Base-by-base conservation (phyloP, 495 filamentous ascomycete genomes). In the Bathelium albidoporum region DNA sequence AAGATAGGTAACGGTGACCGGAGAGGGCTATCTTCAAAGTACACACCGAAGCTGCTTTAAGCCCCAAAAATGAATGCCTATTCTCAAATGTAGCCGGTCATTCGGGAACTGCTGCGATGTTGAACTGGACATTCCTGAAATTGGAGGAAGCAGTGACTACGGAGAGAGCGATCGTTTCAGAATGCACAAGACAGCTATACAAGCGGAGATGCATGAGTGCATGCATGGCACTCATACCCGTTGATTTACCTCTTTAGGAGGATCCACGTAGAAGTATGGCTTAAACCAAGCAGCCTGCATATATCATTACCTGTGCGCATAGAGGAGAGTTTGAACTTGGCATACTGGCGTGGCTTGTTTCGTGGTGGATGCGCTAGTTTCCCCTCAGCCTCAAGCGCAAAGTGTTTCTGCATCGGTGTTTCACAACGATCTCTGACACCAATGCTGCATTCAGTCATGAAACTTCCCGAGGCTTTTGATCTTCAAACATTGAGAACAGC, bases 391-490 rank as follows among this genome's bases (percentile, higher is more conserved):
- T 55, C 49, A 55, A 55, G 49, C 49, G 24, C 16, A 24, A 7
- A 26, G 4, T 55, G 49, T 55, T 55, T 55, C 49, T 24, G 49
- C 49, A 55, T 55, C 49, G 24, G 22, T 20, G 49, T 55, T 55
- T 55, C 49, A 55, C 22, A 55, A 55, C 49, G 29, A 28, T 20
- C 24, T 55, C 49, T 55, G 24, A 55, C 24, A 29, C 20, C 24
- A 20, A n/a, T 55, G 12, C 16, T 26, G 49, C 20, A 26, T 29
- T 20, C 24, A 29, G 16, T 20, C 24, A 55, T 24, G 49, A 55
- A 55, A 55, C 49, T 29, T 49, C 20, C 49, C 49, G 24, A 55
- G 24, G 24, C 16, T 26, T 12, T 20, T 55, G 49, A 55, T n/a
- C 49, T 24, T 55, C 24, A 55, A 55, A 29, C 49, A 55, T 55